Base-by-base conservation (phyloP, 2,329 filamentous ascomycete species). In the Calonectria fujianensis region DNA sequence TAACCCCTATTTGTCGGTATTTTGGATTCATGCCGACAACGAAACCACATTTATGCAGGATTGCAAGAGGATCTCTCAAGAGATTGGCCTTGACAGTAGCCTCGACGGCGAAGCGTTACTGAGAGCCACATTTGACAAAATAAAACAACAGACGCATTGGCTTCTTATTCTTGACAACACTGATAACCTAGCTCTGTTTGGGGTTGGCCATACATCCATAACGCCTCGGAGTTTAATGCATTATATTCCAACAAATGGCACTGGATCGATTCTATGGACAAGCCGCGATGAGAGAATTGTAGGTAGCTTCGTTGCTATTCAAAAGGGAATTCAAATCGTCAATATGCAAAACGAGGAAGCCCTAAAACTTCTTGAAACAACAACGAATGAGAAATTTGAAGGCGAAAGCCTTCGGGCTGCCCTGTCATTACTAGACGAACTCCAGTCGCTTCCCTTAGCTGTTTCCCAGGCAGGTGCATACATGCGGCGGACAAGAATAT, bases 11-110 rank as follows among this genome's bases (percentile, higher is more conserved):
- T 83, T 82, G 66, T 84, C 82, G 0, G 77, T 87, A 2, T 85
- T 86, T 72, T 86, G 83, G 85, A 82, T 86, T 1, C 82, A 85
- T 70, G 85, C 84, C 14, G 80, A 84, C 65, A 83, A 70, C 63
- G 75, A 81, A 41, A 77, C 79, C 14, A 84, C 81, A 4, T 84
- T 86, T 65, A 54, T 72, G 2, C 76, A 81, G 13, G 82, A 82
- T 72, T 85, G 83, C 52, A 80, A 77, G 54, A 69, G 64, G 0
- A 83, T 87, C 51, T 82, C 82, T 0, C 79, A 65, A 41, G 75
- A 69, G 4, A 68, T 85, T 0, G 78, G 79, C 1, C 27, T 85
- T 4, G 61, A 72, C 2, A 35, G 29, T 10, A 74, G 73, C 51
- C 70, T 81, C 3, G 74, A 79, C 39, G 79, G 73, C 7, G 27